These are phyloP conservation scores for Aspergillus hiratsukae DNA, from an alignment of 2,329 filamentous ascomycete species.

Conservation along the genomic window DNA sequence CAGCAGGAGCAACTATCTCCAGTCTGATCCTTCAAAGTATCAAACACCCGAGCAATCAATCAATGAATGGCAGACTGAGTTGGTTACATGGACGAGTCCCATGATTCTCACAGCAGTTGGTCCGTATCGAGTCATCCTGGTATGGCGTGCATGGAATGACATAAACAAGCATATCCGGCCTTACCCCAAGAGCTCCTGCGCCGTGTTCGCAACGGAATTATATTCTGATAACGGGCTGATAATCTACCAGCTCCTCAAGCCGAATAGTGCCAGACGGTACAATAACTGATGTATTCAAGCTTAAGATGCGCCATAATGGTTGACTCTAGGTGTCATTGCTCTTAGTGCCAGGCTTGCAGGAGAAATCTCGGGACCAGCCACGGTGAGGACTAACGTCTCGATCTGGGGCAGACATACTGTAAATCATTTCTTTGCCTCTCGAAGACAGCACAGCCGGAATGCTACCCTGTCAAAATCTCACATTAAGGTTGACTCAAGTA, in stretches of 20 bases:
- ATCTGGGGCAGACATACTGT: not conserved
- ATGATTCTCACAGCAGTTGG: not conserved
- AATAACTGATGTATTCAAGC: not conserved
- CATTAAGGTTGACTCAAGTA: not conserved
- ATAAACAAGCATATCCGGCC: conserved; percentile 6
- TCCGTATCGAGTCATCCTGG: conserved; percentile 10
- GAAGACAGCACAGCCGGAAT: not conserved
- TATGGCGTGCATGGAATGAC: conserved; percentile 14
- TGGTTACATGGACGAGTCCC: not conserved
- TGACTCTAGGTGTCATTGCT: not conserved
- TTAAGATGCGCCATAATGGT: not conserved
- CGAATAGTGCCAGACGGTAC: not conserved
- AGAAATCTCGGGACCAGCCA: not conserved
- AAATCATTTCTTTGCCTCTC: not conserved
- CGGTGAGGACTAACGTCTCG: not conserved
- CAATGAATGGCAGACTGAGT: not conserved
- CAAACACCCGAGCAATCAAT: not conserved
- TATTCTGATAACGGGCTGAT: not conserved
- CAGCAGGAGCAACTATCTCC: not conserved
- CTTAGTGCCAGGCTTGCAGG: not conserved
- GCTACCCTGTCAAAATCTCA: not conserved
- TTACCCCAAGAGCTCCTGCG: not conserved
- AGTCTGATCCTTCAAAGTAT: not conserved
- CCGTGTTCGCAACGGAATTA: not conserved
- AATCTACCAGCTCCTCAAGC: not conserved